These are phyloP conservation scores for Kwoniella heveanensis DNA, from an alignment of 768 basidiomycete genomes.

Conservation along the genomic window DNA sequence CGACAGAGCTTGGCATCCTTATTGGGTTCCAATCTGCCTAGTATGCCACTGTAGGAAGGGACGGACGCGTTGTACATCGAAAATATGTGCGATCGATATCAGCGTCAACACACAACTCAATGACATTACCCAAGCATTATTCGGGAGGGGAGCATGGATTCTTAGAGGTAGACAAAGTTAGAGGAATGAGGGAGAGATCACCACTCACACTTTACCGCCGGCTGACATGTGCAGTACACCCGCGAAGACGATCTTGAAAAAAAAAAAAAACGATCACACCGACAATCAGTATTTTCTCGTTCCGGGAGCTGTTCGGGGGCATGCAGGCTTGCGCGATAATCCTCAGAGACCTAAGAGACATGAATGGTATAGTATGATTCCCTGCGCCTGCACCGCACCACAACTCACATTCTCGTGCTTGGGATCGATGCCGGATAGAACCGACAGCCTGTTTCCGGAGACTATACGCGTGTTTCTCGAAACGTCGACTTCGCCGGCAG, in stretches of 20 bases:
- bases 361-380: too few species aligned
- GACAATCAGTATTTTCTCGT: too few species aligned
- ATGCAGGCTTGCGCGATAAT: too few species aligned
- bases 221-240: slow-evolving; percentile 91
- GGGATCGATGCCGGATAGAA: slow-evolving; percentile 84
- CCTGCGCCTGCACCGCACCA: background rate
- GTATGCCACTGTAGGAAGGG: slow-evolving; percentile 64
- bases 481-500: slow-evolving; percentile 71
- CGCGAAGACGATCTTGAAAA: slow-evolving; percentile 71
- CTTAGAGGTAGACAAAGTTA: too few species aligned
- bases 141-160: too few species aligned
- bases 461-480: slow-evolving; percentile 74
- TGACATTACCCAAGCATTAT: too few species aligned
- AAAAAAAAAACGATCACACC: background rate
- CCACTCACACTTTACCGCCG: slow-evolving; percentile 74
- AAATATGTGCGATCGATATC: too few species aligned
- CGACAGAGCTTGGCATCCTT: slow-evolving; percentile 95
- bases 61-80: background rate
- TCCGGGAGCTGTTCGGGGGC: too few species aligned
- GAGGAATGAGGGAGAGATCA: too few species aligned
- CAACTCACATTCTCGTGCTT: slow-evolving; percentile 74
- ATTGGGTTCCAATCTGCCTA: slow-evolving; percentile 91
- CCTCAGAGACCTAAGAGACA: too few species aligned
- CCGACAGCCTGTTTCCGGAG: slow-evolving; percentile 71
- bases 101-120: too few species aligned